phyloP scores from a whole-genome alignment of 306 rosid genomes.

The Pueraria montana region DNA sequence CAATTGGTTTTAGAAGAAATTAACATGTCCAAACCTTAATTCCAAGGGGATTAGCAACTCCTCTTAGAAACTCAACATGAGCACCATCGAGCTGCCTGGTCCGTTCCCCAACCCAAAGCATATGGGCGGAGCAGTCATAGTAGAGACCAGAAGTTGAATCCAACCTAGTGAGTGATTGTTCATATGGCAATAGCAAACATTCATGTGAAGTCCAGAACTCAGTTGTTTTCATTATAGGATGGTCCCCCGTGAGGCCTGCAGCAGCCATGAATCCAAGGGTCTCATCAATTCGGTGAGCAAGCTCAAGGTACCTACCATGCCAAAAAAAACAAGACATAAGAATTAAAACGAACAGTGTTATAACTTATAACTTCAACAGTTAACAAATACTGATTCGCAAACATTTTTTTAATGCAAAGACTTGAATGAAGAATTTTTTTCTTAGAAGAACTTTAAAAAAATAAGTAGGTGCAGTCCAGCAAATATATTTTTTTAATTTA shows the following conservation, averaged over 20 bases:
- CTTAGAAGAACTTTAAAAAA: neutral
- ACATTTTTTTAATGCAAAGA: neutral
- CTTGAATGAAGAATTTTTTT: neutral
- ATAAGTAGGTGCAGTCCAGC: neutral
- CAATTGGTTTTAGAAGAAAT: neutral
- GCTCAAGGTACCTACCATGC: conserved; percentile 76
- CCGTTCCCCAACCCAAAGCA: conserved; percentile 90
- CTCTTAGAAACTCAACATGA: conserved; percentile 86
- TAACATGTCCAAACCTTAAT: conserved; percentile 67
- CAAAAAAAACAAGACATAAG: neutral
- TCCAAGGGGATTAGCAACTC: conserved; percentile 88
- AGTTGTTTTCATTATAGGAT: conserved; percentile 83
- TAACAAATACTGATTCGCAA: neutral
- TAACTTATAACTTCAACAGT: neutral
- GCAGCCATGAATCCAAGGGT: conserved; percentile 94
- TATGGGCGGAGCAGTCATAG: conserved; percentile 92
- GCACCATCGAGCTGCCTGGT: conserved; percentile 93
- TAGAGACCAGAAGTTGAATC: conserved; percentile 86
- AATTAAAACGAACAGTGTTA: neutral
- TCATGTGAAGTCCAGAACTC: conserved; percentile 94
- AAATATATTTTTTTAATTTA: neutral
- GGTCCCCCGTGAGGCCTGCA: conserved; percentile 80
- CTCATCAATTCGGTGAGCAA: conserved; percentile 85
- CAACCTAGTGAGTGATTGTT: conserved; percentile 84
- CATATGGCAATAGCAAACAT: conserved; percentile 83